Base-by-base conservation (phyloP, 148 eudicot species). In the Mesembryanthemum crystallinum region DNA sequence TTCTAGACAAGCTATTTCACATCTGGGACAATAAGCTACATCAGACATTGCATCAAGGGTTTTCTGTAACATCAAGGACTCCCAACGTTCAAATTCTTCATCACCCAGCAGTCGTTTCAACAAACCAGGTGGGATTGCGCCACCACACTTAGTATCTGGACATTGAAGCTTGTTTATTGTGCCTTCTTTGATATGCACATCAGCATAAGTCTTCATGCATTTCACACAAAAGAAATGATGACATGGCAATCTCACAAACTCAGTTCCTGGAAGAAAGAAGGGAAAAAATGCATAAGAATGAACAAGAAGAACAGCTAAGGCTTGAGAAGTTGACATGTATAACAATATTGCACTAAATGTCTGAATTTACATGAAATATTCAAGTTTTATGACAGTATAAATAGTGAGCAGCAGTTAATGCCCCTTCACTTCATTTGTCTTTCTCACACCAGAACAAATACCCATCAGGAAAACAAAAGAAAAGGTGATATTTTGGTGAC, bases 1-100 rank as follows among this genome's bases (percentile, higher is more conserved):
- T 52, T 89, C 97, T 60, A 95, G 81, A 84, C 98, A 92, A 55
- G 90, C 85, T 43, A 86, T 92, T 89, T 95, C 97, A 83, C 97
- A 95, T 84, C 98, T 89, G 54, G 98, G 97, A 83, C 98, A 95
- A 83, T 95, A 95, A 37, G 86, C 84, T 29, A 95, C 87, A 79
- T 95, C 98, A 60, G 93, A 79, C 98, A 92, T 95, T 63, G 94
- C 82, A 61, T 90, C 98, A 14, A 92, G 88, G 54, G 97, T 86
- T 77, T 90, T 95, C 73, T 92, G 90, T 59, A 95, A 79, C 87
- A 83, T 81, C 76, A 92, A 79, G 42, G 92, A 82, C 58, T 95
- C 98, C 97, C 96, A 95, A 12, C 83, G 91, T 77, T 92, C 91
- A 79, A 88, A 95, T 72, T 87, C 90, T 70, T 88, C 87, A 49